phyloP scores from a whole-genome alignment of 495 filamentous ascomycete species.

The Trichoderma reesei region DNA sequence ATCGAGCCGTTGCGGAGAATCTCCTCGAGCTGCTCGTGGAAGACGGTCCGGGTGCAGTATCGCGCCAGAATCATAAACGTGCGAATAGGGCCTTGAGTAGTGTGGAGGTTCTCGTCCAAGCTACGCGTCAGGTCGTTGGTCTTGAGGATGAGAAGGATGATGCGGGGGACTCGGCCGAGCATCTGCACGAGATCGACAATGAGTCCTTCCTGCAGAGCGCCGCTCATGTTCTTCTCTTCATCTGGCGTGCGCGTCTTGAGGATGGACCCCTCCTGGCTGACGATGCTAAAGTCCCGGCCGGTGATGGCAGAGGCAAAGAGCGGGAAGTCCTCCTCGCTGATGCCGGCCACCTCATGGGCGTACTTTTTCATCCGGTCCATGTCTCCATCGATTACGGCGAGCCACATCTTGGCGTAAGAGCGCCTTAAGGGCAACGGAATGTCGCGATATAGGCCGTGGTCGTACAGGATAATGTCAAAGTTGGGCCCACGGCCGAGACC shows the following conservation, averaged over 20 bases:
- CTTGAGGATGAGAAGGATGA: constrained; percentile 93
- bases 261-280: constrained; percentile 51
- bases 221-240: constrained; percentile 75
- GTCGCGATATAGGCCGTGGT: constrained; percentile 92
- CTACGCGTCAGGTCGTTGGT: constrained; percentile 95
- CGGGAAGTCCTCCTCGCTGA: constrained; percentile 86
- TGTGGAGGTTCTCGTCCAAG: constrained; percentile 89
- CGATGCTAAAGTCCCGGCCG: constrained; percentile 74
- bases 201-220: constrained; percentile 77
- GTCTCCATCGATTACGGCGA: constrained; percentile 85
- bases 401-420: constrained; percentile 94
- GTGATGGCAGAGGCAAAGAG: constrained; percentile 96
- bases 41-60: constrained; percentile 84
- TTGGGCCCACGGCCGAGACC: constrained; percentile 44
- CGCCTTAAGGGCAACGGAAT: constrained; percentile 70
- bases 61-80: constrained; percentile 89
- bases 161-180: constrained; percentile 76
- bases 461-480: constrained; percentile 97
- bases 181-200: constrained; percentile 80
- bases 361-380: constrained; percentile 78
- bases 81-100: constrained; percentile 73
- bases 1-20: constrained; percentile 40
- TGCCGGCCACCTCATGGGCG: constrained; percentile 76
- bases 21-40: constrained; percentile 72
- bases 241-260: constrained; percentile 48